Percentiles rank a stretch among this genome's conserved stretches.
Evolutionary conservation across 208 protist genomes (phyloP).

Genomic region (Leishmania tropica): DNA sequence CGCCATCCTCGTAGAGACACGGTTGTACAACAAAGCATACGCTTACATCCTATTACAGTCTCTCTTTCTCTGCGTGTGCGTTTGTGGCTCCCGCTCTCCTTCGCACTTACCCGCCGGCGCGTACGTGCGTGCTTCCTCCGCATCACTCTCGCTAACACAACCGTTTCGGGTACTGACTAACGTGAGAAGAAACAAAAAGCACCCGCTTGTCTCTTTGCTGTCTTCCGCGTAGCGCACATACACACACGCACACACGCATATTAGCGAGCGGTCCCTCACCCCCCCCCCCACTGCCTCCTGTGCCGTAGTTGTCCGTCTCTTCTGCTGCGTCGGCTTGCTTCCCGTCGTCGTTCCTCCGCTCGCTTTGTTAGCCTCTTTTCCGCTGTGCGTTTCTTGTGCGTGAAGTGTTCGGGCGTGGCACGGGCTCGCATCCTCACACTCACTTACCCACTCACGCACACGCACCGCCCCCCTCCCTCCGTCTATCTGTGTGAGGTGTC

Average conservation of each 20-base stretch:
- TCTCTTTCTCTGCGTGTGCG: no score
- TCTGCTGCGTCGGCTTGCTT: background rate
- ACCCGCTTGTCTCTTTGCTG: background rate
- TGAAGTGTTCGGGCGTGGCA: background rate
- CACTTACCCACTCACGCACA: conserved; percentile 4
- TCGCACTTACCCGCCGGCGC: background rate
- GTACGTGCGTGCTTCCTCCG: background rate
- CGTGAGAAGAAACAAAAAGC: background rate
- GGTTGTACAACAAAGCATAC: background rate
- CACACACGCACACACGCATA: background rate
- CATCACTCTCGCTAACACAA: background rate
- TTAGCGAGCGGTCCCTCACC: background rate
- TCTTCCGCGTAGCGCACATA: background rate
- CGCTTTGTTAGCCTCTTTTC: background rate
- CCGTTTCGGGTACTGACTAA: no score
- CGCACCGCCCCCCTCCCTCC: background rate
- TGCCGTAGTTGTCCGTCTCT: background rate
- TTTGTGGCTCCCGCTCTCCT: background rate
- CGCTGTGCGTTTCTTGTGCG: background rate
- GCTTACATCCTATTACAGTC: background rate
- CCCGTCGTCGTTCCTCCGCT: background rate
- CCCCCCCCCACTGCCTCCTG: background rate
- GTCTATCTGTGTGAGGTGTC: background rate
- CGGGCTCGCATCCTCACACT: background rate
- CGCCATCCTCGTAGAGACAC: background rate